Evolutionary conservation across 192 early-diverging fungal species (phyloP).

Genomic region (Helicostylum pulchrum): DNA sequence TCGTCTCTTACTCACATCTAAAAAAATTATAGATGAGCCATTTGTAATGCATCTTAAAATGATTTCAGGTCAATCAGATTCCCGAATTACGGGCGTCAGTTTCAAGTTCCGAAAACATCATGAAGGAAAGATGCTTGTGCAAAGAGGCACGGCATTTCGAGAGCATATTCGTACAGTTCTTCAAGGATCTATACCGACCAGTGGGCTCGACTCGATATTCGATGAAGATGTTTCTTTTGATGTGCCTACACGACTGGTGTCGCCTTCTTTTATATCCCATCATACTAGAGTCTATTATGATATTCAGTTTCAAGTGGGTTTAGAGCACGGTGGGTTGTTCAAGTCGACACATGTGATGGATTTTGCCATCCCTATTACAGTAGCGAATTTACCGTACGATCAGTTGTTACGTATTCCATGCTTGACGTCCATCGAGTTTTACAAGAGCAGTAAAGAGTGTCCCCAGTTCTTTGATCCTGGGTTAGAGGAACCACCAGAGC

Average conservation of each 20-base stretch:
- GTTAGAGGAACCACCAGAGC: conserved; percentile 34
- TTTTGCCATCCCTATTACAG: conserved; percentile 38
- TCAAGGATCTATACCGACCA: conserved; percentile 4
- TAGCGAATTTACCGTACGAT: conserved; percentile 38
- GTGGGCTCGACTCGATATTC: not conserved
- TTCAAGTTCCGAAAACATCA: conserved; percentile 45
- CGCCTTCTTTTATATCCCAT: conserved; percentile 37
- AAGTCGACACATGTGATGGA: conserved; percentile 30
- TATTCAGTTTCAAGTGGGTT: conserved; percentile 27
- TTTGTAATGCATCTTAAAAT: conserved; percentile 33
- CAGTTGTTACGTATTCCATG: conserved; percentile 32
- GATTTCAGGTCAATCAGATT: conserved; percentile 16
- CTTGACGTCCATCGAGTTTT: conserved; percentile 25
- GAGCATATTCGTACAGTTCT: conserved; percentile 36
- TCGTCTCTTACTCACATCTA: not conserved
- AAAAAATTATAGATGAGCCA: conserved; percentile 22
- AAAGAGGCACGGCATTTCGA: conserved; percentile 37
- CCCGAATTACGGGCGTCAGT: conserved; percentile 20
- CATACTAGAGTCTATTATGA: conserved; percentile 45
- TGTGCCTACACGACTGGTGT: conserved; percentile 41
- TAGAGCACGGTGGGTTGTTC: conserved; percentile 37
- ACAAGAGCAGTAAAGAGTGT: conserved; percentile 21
- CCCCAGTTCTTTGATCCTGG: conserved; percentile 38
- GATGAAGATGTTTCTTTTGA: conserved; percentile 23
- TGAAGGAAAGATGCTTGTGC: conserved; percentile 41